Conservation (phyloP, 2,329 filamentous ascomycete species). For the Diaporthe sp. region DNA sequence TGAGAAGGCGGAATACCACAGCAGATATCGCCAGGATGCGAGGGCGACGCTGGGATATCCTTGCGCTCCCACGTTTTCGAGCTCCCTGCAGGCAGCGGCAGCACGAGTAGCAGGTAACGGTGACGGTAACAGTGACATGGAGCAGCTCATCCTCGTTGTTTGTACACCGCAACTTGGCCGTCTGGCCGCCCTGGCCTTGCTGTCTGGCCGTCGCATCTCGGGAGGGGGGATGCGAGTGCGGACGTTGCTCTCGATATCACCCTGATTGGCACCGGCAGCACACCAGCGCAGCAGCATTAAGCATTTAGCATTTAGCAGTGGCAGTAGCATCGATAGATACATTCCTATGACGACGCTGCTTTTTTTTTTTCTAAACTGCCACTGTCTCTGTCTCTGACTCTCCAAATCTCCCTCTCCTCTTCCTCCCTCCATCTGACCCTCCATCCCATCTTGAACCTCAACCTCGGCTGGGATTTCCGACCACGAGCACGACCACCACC, state of each 20-base stretch:
- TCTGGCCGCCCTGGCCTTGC: background rate
- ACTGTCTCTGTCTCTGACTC: background rate
- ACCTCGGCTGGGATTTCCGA: background rate
- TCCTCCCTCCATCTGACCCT: background rate
- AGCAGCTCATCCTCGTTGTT: background rate
- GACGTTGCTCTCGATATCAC: constrained; percentile 15
- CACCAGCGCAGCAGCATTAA: background rate
- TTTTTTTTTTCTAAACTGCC: background rate
- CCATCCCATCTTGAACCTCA: background rate
- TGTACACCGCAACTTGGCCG: constrained; percentile 30
- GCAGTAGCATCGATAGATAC: background rate
- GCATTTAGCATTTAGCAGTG: background rate
- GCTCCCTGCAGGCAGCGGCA: constrained; percentile 22
- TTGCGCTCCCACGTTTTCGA: constrained; percentile 32
- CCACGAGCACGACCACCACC: background rate
- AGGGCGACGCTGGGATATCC: constrained; percentile 13
- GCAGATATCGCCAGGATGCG: background rate
- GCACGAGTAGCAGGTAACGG: background rate
- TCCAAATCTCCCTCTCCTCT: background rate
- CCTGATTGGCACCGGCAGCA: constrained; percentile 12
- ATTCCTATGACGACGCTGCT: constrained; percentile 33
- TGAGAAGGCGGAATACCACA: constrained; percentile 30
- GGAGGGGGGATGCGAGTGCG: background rate
- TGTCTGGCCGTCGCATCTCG: constrained; percentile 23
- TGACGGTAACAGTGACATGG: background rate